Evolutionary conservation across 352 stramenopile genomes (phyloP), one percentile per base, ranked within the genome.

Genomic region (Phytophthora cryptogea): DNA sequence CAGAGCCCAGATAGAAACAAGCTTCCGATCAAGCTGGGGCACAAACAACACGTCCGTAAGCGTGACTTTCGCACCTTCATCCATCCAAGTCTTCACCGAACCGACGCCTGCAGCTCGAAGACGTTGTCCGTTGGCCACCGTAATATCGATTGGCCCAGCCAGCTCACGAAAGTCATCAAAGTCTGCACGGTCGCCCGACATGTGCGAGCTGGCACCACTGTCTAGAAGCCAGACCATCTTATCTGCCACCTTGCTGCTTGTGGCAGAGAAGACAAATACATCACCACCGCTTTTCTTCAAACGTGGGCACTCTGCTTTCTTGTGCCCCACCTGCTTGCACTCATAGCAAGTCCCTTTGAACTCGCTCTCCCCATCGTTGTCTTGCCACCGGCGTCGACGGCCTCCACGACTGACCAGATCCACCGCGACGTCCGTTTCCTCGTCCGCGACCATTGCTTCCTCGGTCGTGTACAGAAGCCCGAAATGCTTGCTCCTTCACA

Each of bases 151-250:
- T 8, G 30, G 14, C 0, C 17, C 41, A 13, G 32, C 2, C 33
- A 63, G 26, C n/a, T 51, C 26, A 30, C 11, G 0, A 49, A 47
- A 58, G 8, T 56, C 14, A 20, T 30, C 11, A 35, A 70, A 70
- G 26, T 63, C 48, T 31, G 13, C 39, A 5, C n/a, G 10, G 14
- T 61, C 45, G 8, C 39, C 37, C 5, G 51, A 63, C 61, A 71
- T 74, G 39, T 71, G 42, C 14, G 45, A 54, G 20, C 61, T 71
- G 16, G 61, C 61, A 8, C 66, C 66, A 46, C 54, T 68, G 39
- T 74, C 50, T 0, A 74, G 35, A 4, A 63, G 33, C 49, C 49
- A 66, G 3, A 39, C n/a, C 1, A n/a, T 33, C 1, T 20, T 8
- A 4, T 3, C 27, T 8, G 20, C 32, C 16, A 30, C n/a, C 5